A percentile compares a stretch with the other conserved stretches of the same genome.
Conservation (phyloP, 192 early-diverging fungal genomes). For the Mortierella claussenii region DNA sequence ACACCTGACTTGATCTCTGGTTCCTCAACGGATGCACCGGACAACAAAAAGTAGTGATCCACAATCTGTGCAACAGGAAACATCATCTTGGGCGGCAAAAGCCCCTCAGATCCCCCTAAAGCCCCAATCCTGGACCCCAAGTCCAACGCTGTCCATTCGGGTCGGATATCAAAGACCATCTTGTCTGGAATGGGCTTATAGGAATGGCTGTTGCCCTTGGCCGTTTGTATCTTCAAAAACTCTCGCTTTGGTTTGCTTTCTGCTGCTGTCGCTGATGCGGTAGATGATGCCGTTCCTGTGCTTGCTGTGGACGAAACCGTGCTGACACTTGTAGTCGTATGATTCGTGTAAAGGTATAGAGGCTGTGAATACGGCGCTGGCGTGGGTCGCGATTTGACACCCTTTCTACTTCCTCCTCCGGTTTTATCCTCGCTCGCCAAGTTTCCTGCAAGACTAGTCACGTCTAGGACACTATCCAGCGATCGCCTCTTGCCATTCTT, state of each 20-base stretch:
- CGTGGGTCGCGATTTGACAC: background rate
- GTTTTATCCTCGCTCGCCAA: background rate
- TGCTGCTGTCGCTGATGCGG: no score
- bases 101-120: constrained; percentile 6
- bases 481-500: constrained; percentile 26
- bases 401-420: background rate
- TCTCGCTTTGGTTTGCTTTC: constrained; percentile 17
- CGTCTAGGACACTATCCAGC: constrained; percentile 13
- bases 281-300: no score
- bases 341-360: constrained; percentile 22
- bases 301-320: no score
- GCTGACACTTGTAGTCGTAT: no score
- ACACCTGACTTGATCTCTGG: background rate
- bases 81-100: constrained; percentile 27
- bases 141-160: constrained; percentile 42
- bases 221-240: constrained; percentile 25
- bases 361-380: constrained; percentile 12
- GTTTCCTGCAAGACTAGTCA: background rate
- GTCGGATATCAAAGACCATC: constrained; percentile 5
- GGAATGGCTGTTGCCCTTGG: constrained; percentile 3
- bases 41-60: constrained; percentile 25
- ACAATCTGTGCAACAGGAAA: constrained; percentile 31
- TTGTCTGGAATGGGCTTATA: background rate
- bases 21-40: constrained; percentile 12
- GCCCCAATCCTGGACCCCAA: background rate